Evolutionary conservation across 2,329 filamentous ascomycete genomes (phyloP).

Genomic region (Fusarium sp.): DNA sequence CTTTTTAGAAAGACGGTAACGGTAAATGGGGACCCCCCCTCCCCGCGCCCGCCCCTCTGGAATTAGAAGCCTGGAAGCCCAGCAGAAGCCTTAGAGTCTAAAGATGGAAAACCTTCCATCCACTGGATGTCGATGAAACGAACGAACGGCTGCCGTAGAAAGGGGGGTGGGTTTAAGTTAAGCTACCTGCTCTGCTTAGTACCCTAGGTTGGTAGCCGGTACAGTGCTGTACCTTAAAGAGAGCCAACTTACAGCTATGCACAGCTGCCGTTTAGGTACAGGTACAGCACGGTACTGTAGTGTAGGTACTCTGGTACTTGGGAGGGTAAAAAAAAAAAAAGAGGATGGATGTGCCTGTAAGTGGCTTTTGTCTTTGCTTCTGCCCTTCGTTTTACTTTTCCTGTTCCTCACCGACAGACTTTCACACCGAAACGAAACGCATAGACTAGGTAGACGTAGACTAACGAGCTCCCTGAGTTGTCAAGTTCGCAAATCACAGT

Average conservation of each 20-base stretch:
- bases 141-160: too few species aligned
- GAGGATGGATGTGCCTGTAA: not conserved
- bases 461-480: conserved; percentile 33
- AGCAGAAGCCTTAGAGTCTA: not conserved
- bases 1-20: conserved; percentile 41
- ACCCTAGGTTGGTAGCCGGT: not conserved
- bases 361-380: conserved; percentile 38
- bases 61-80: not conserved
- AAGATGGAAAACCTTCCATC: not conserved
- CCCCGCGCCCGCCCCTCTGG: not conserved
- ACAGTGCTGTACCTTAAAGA: not conserved
- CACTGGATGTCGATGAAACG: too few species aligned
- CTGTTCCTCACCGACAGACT: conserved; percentile 47
- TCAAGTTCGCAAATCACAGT: conserved; percentile 40
- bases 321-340: too few species aligned
- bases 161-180: too few species aligned
- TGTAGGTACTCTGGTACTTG: not conserved
- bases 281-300: not conserved
- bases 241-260: not conserved
- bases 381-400: conserved; percentile 29
- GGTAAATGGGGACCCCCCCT: conserved; percentile 1
- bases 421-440: conserved; percentile 51
- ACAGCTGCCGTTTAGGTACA: not conserved
- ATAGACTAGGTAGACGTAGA: not conserved
- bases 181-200: too few species aligned